Base-by-base conservation (phyloP, 768 basidiomycete genomes). In the Russula compacta region DNA sequence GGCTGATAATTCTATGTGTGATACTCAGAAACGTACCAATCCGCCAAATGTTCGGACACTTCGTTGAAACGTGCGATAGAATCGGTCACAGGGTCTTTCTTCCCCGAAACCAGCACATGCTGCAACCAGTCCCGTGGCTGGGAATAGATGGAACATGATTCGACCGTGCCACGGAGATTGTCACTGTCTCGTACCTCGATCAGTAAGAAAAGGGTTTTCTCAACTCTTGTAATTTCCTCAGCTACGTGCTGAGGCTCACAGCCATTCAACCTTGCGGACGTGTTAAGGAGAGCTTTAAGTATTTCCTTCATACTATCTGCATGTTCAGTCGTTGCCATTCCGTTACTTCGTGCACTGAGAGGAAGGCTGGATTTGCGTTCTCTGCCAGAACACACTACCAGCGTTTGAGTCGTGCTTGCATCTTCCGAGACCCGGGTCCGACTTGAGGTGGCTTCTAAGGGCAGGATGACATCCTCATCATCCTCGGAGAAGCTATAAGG, bases 81-180 rank as follows among this genome's bases (percentile, higher is more conserved):
- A 65, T 90, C 87, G 14, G 73, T 77, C 63, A 82, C 79, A 15
- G 79, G 76, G 56, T 83, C 79, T 69, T 85, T 88, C 67, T 81
- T 83, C 47, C 83, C 83, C 12, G 81, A 82, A 61, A 79, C 81
- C 70, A 87, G 84, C 36, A 84, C 88, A 71, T 88, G 90, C 53
- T 85, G 79, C 19, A 95, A 78, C 85, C 92, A 92, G 70, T 95
- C 86, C 55, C 93, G 82, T 29, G 93, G 91, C 92, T 95, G 64
- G 29, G 32, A 53, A 29, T 48, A 36, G 33, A 36, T 19, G 24
- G 51, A 55, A 54, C 50, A 44, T 68, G 64, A 65, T 29, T 54
- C 50, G 61, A 17, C n/a, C 43, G 36, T 46, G 53, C 55, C 42
- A 59, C 29, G 47, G 48, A 39, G 29, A 29, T 17, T 33, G 40